These are phyloP conservation scores for Talaromyces ruber DNA, from an alignment of 495 filamentous ascomycete species.

Conservation along the genomic window DNA sequence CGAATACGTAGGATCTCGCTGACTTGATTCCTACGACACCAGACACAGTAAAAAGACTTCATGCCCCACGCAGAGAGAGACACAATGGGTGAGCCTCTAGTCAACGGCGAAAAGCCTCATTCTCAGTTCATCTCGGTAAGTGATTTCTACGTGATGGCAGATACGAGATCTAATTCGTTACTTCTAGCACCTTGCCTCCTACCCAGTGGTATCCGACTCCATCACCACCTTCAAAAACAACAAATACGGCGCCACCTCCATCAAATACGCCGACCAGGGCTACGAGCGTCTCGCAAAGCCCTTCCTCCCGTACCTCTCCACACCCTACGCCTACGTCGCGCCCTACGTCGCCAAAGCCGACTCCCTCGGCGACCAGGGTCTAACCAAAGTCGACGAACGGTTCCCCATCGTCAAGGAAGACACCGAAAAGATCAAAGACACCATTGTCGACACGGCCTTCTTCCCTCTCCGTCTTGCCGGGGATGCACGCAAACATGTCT, in stretches of 20 bases:
- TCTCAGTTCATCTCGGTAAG: slow-evolving; percentile 60
- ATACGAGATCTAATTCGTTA: not conserved
- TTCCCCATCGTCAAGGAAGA: slow-evolving; percentile 89
- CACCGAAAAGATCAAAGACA: slow-evolving; percentile 63
- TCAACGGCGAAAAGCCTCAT: slow-evolving; percentile 60
- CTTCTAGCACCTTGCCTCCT: slow-evolving; percentile 68
- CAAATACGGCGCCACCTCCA: slow-evolving; percentile 70
- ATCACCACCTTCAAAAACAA: slow-evolving; percentile 70
- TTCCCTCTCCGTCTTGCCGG: slow-evolving; percentile 57
- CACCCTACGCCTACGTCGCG: slow-evolving; percentile 65
- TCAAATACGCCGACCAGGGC: slow-evolving; percentile 59
- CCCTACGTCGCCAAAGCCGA: slow-evolving; percentile 83
- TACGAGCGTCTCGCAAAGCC: slow-evolving; percentile 64
- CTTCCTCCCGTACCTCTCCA: slow-evolving; percentile 65
- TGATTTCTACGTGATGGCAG: slow-evolving; percentile 2
- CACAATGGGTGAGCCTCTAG: slow-evolving; percentile 35
- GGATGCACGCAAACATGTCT: slow-evolving; percentile 69
- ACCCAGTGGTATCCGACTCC: slow-evolving; percentile 75
- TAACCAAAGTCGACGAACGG: slow-evolving; percentile 63
- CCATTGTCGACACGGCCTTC: slow-evolving; percentile 52
- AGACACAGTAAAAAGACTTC: not conserved
- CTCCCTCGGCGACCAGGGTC: slow-evolving; percentile 62
- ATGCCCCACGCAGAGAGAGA: slow-evolving; percentile 40
- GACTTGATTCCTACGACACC: not conserved
- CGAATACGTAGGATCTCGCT: not conserved